Conservation (phyloP, 495 filamentous ascomycete species). For the Xanthoparmelia taractica region DNA sequence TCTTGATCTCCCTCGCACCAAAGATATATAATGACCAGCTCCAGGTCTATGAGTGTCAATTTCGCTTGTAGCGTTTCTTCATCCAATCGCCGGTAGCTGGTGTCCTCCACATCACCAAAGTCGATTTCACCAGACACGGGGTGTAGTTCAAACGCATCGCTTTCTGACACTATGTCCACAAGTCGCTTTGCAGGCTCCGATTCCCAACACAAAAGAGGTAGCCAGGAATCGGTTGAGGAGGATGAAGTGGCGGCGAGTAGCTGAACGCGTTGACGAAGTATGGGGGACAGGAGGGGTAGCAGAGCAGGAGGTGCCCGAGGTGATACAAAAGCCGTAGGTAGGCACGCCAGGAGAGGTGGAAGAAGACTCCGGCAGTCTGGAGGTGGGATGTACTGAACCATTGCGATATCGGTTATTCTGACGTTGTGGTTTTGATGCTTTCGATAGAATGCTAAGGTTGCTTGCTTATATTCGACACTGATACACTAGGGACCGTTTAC, state of each 20-base stretch:
- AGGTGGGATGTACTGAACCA: constrained; percentile 51
- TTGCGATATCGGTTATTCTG: constrained; percentile 1
- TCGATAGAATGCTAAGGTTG: neutral
- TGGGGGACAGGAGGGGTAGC: constrained; percentile 77
- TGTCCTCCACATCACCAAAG: constrained; percentile 53
- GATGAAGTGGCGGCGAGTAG: constrained; percentile 52
- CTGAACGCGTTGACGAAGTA: constrained; percentile 80
- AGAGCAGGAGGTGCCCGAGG: constrained; percentile 67
- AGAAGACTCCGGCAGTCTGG: constrained; percentile 60
- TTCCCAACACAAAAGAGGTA: constrained; percentile 84
- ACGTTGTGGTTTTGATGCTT: neutral
- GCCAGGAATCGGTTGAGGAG: constrained; percentile 69
- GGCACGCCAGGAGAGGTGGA: constrained; percentile 69
- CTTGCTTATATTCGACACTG: neutral
- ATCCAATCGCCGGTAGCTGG: constrained; percentile 66
- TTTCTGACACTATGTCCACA: constrained; percentile 51
- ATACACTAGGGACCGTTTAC: neutral
- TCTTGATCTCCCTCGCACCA: constrained; percentile 64
- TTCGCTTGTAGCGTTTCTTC: constrained; percentile 76
- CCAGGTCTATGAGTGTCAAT: constrained; percentile 48
- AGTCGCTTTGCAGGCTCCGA: constrained; percentile 57
- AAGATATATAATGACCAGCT: constrained; percentile 51
- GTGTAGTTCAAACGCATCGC: constrained; percentile 71
- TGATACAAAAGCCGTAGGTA: constrained; percentile 78
- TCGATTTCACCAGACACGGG: constrained; percentile 91